A percentile compares a stretch with the other conserved stretches of the same genome.
These are phyloP conservation scores for Sinapis alba DNA, from an alignment of 441 rosid species.

Conservation along the genomic window DNA sequence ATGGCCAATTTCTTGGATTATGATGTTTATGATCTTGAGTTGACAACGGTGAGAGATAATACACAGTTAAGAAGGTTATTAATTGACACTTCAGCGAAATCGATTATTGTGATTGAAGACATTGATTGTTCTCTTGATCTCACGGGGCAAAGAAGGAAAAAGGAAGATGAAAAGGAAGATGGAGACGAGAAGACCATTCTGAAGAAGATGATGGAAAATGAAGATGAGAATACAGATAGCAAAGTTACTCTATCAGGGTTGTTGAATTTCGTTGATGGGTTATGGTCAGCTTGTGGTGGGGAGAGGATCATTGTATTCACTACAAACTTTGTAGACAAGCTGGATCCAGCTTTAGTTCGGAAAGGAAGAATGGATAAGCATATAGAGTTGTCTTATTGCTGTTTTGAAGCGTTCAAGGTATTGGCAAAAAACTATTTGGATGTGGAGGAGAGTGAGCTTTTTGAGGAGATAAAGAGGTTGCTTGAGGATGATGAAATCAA, in stretches of 20 bases:
- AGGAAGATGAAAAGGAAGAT: neutral
- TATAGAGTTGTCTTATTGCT: constrained; percentile 5
- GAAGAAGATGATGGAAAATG: neutral
- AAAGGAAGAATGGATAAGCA: constrained; percentile 16
- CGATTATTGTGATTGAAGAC: neutral
- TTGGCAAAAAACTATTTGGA: constrained; percentile 10
- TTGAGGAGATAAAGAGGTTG: neutral
- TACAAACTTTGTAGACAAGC: neutral
- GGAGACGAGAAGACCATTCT: neutral
- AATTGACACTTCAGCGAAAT: neutral
- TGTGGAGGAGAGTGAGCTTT: neutral
- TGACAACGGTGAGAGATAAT: neutral
- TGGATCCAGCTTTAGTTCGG: neutral
- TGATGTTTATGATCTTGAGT: constrained; percentile 10
- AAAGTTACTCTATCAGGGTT: constrained; percentile 6
- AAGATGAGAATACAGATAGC: neutral
- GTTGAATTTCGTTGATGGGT: neutral
- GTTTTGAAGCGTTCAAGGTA: neutral
- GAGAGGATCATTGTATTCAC: constrained; percentile 14
- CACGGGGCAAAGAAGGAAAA: constrained; percentile 6
- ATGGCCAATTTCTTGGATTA: constrained; percentile 8
- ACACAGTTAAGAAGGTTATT: neutral
- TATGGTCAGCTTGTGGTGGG: constrained; percentile 11
- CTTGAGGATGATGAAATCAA: neutral
- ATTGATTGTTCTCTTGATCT: neutral